A percentile compares a stretch with the other conserved stretches of the same genome.
Evolutionary conservation across 306 rosid species (phyloP).

Genomic region (Cajanus cajan): DNA sequence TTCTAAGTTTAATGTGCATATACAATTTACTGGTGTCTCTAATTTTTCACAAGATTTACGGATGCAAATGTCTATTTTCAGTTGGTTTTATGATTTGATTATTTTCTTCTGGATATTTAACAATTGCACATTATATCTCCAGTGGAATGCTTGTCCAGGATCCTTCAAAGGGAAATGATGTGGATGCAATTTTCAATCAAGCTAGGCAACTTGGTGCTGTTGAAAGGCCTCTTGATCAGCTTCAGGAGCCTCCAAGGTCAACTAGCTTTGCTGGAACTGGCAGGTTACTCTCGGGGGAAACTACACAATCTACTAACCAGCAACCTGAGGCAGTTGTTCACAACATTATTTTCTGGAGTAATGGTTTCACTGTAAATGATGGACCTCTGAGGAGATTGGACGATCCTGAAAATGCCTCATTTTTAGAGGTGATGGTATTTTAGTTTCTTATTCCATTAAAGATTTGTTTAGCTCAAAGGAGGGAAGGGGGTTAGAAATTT

Average conservation of each 20-base stretch:
- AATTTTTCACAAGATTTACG: not conserved
- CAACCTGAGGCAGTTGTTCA: conserved; percentile 81
- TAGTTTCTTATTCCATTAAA: not conserved
- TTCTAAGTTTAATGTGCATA: not conserved
- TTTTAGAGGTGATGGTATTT: conserved; percentile 67
- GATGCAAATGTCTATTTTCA: not conserved
- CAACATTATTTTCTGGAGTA: conserved; percentile 90
- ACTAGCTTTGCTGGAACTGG: conserved; percentile 89
- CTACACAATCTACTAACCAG: conserved; percentile 64
- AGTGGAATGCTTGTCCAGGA: conserved; percentile 99
- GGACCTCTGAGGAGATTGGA: conserved; percentile 97
- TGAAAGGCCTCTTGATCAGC: conserved; percentile 74
- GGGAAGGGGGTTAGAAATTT: no score
- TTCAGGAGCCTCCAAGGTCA: conserved; percentile 75
- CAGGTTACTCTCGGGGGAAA: conserved; percentile 84
- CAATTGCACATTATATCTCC: conserved; percentile 34
- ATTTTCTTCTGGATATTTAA: conserved; percentile 10
- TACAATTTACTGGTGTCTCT: not conserved
- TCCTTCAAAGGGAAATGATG: conserved; percentile 84
- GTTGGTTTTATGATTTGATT: conserved; percentile 17
- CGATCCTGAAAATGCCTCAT: conserved; percentile 90
- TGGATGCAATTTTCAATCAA: conserved; percentile 82
- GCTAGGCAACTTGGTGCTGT: conserved; percentile 90
- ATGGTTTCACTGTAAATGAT: conserved; percentile 87
- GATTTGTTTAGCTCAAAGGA: no score